These are phyloP conservation scores for Trametes elegans DNA, from an alignment of 768 basidiomycete genomes.

Conservation along the genomic window DNA sequence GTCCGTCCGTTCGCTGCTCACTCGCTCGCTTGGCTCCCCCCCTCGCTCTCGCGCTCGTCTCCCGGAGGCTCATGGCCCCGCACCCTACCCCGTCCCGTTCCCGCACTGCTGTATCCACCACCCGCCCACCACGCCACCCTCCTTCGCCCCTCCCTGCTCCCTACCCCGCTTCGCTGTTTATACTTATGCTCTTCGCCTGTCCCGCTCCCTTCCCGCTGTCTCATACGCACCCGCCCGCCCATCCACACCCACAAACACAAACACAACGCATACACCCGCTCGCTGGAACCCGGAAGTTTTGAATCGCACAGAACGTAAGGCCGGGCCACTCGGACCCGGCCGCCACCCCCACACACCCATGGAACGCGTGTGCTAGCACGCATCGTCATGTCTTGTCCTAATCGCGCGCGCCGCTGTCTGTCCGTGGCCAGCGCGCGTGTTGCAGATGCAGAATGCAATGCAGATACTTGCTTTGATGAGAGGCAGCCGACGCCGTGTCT, in stretches of 20 bases:
- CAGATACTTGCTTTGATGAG: too few species aligned
- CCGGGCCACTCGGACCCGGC: too few species aligned
- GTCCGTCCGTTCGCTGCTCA: conserved; percentile 3
- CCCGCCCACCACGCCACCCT: not conserved
- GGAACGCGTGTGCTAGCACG: too few species aligned
- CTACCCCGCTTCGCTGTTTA: not conserved
- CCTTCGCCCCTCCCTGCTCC: not conserved
- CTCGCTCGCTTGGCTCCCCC: not conserved
- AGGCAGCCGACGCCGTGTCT: too few species aligned
- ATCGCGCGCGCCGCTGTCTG: too few species aligned
- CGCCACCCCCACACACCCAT: too few species aligned
- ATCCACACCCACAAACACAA: not conserved
- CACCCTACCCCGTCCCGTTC: not conserved
- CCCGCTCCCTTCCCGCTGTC: not conserved
- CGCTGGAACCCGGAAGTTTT: not conserved
- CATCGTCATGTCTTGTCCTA: too few species aligned
- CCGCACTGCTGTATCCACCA: not conserved
- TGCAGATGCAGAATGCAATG: too few species aligned
- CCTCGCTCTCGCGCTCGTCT: not conserved
- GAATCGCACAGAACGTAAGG: too few species aligned
- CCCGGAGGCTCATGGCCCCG: not conserved
- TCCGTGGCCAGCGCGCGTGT: too few species aligned
- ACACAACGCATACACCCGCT: not conserved
- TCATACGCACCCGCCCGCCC: not conserved
- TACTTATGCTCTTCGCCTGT: not conserved